Conservation (phyloP, 2,329 filamentous ascomycete species). For the Venturia pyrina region DNA sequence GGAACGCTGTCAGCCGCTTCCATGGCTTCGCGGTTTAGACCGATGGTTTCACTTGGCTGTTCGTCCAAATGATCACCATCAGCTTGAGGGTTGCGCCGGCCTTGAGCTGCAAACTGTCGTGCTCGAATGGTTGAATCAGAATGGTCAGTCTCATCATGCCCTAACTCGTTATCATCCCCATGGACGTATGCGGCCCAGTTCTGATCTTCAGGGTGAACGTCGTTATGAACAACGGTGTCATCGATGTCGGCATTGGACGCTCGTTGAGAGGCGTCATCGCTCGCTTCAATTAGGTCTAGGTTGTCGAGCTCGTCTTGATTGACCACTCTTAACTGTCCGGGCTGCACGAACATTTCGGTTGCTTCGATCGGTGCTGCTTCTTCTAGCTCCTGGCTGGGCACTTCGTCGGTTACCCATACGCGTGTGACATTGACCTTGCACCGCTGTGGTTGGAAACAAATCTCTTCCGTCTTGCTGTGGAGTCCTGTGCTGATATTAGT, state of each 20-base stretch:
- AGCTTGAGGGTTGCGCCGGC: no score
- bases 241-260: not conserved
- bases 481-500: not conserved
- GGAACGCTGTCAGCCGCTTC: not conserved
- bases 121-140: not conserved
- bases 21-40: not conserved
- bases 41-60: not conserved
- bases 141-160: not conserved
- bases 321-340: not conserved
- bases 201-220: not conserved
- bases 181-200: slow-evolving; percentile 1
- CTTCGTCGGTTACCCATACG: not conserved
- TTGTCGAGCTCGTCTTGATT: not conserved
- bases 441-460: not conserved
- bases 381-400: not conserved
- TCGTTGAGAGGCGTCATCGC: not conserved
- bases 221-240: not conserved
- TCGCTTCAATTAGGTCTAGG: not conserved
- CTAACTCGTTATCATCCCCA: not conserved
- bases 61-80: not conserved
- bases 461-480: not conserved
- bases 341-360: not conserved
- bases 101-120: not conserved
- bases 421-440: slow-evolving; percentile 1
- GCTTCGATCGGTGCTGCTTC: not conserved